A percentile compares a stretch with the other conserved stretches of the same genome.
Conservation (phyloP, 371 early-diverging fungal species). For the Apophysomyces trapeziformis region DNA sequence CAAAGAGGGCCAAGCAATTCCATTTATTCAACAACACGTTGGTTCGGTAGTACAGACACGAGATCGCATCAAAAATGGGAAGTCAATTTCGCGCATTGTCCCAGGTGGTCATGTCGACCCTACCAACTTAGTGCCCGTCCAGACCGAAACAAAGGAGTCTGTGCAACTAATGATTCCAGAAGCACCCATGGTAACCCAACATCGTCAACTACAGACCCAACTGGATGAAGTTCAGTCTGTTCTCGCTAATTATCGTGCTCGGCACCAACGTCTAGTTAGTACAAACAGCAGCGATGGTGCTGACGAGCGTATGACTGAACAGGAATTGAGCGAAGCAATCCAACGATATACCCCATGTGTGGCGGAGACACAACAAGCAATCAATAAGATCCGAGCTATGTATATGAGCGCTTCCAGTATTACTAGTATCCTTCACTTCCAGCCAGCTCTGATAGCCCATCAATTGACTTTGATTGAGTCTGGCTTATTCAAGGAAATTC, state of each 20-base stretch:
- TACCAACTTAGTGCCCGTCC: slow-evolving; percentile 8
- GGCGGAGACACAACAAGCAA: slow-evolving; percentile 40
- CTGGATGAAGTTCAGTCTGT: slow-evolving; percentile 24
- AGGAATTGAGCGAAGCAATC: slow-evolving; percentile 28
- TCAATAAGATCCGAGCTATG: slow-evolving; percentile 50
- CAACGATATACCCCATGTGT: slow-evolving; percentile 37
- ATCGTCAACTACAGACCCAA: slow-evolving; percentile 33
- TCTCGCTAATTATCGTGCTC: slow-evolving; percentile 9
- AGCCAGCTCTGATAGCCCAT: slow-evolving; percentile 67
- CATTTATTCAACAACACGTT: slow-evolving; percentile 1
- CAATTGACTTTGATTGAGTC: slow-evolving; percentile 74
- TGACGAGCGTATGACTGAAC: slow-evolving; percentile 9
- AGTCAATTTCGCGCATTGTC: background rate
- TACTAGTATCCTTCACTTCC: slow-evolving; percentile 60
- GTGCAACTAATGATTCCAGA: slow-evolving; percentile 31
- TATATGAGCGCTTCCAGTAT: slow-evolving; percentile 56
- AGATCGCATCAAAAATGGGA: slow-evolving; percentile 10
- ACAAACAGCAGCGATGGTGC: background rate
- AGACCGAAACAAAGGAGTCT: background rate
- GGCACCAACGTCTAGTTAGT: slow-evolving; percentile 10
- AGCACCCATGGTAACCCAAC: slow-evolving; percentile 36
- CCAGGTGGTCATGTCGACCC: slow-evolving; percentile 7
- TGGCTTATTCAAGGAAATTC: slow-evolving; percentile 62
- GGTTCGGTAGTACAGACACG: slow-evolving; percentile 8
- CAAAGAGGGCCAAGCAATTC: background rate